These are phyloP conservation scores for Aurinia saxatilis DNA, from an alignment of 345 rosid species.

Conservation along the genomic window DNA sequence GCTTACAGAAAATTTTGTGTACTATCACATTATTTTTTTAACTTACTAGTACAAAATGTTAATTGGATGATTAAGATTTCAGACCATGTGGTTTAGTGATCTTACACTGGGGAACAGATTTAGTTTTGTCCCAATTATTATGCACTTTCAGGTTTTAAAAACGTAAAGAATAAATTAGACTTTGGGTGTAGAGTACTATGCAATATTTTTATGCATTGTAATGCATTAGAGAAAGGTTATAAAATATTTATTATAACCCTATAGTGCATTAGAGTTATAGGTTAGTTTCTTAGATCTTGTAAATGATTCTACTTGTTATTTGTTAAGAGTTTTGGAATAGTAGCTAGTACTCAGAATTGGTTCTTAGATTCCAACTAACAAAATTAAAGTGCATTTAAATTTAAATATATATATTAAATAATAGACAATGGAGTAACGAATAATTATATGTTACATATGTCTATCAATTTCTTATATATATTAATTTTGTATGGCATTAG, in stretches of 20 bases:
- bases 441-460: not conserved
- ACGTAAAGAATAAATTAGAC: not conserved
- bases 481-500: too few species aligned
- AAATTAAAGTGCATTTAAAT: not conserved
- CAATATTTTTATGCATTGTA: constrained; percentile 4
- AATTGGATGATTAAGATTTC: constrained; percentile 23
- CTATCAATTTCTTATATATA: too few species aligned
- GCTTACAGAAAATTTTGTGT: constrained; percentile 17
- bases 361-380: constrained; percentile 22
- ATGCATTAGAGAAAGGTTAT: not conserved
- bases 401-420: not conserved
- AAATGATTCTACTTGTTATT: not conserved
- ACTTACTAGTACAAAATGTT: not conserved
- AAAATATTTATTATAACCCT: too few species aligned
- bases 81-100: constrained; percentile 28
- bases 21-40: constrained; percentile 10
- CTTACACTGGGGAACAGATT: constrained; percentile 24
- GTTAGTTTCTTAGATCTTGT: constrained; percentile 22
- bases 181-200: not conserved
- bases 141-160: constrained; percentile 6
- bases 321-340: not conserved
- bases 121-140: constrained; percentile 19
- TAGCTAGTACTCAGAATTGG: not conserved
- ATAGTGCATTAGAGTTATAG: constrained; percentile 18
- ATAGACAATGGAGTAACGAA: not conserved